Conservation (phyloP, 2,329 filamentous ascomycete species). For the Aspergillus intermedius region DNA sequence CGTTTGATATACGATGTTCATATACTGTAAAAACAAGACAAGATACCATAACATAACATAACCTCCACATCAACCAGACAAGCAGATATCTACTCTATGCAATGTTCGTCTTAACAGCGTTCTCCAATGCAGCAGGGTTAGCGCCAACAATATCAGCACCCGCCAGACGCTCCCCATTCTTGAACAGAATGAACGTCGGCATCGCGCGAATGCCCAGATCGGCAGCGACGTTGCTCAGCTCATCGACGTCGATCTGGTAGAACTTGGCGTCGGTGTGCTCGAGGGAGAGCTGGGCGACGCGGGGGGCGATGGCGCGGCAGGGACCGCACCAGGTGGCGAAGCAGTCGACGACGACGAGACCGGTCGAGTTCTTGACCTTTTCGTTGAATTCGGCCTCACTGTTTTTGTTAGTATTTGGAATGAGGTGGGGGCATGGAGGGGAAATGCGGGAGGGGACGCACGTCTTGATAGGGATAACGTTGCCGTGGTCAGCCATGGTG, state of each 20-base stretch:
- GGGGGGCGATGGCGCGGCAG: slow-evolving; percentile 49
- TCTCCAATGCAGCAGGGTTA: slow-evolving; percentile 23
- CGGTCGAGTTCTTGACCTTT: slow-evolving; percentile 37
- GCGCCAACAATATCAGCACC: slow-evolving; percentile 24
- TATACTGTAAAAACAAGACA: no score
- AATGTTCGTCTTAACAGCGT: slow-evolving; percentile 14
- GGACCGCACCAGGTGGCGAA: slow-evolving; percentile 53
- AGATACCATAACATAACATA: no score
- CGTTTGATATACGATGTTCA: no score
- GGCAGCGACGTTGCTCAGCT: slow-evolving; percentile 43
- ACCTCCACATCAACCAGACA: no score
- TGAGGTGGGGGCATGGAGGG: no score
- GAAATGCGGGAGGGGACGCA: slow-evolving; percentile 8
- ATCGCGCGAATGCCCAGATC: slow-evolving; percentile 46
- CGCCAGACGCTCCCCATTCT: slow-evolving; percentile 28
- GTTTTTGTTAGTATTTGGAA: slow-evolving; percentile 28
- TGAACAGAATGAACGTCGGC: slow-evolving; percentile 37
- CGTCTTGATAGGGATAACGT: slow-evolving; percentile 33
- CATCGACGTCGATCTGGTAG: slow-evolving; percentile 52
- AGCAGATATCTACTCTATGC: background rate
- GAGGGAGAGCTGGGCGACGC: slow-evolving; percentile 47
- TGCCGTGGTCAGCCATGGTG: slow-evolving; percentile 27
- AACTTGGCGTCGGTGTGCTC: slow-evolving; percentile 47
- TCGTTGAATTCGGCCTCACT: slow-evolving; percentile 55
- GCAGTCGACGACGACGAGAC: slow-evolving; percentile 50